Evolutionary conservation across 768 basidiomycete species (phyloP).

Genomic region (Clitopilus passeckerianus): DNA sequence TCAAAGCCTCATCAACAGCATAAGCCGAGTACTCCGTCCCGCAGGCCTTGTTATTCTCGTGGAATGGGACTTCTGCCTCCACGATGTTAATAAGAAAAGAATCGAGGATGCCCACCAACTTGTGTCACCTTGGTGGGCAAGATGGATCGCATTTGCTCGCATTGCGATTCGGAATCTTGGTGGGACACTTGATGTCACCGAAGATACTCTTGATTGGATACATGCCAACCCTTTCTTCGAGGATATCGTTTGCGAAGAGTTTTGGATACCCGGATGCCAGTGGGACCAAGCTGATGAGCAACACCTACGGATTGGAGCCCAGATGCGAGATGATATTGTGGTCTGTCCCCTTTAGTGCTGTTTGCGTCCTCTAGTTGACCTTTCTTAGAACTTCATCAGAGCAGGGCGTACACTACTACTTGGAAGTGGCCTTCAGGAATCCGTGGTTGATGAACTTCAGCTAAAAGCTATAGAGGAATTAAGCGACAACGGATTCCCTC

Average conservation of each 20-base stretch:
- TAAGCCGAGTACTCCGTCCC: conserved; percentile 61
- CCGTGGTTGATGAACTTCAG: conserved; percentile 51
- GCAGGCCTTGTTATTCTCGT: conserved; percentile 61
- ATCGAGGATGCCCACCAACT: conserved; percentile 38
- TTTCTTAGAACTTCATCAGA: conserved; percentile 53
- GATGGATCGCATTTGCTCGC: conserved; percentile 55
- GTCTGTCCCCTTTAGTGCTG: conserved; percentile 24
- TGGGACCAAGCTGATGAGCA: conserved; percentile 39
- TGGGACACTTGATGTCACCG: conserved; percentile 59
- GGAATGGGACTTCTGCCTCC: conserved; percentile 68
- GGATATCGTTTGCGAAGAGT: conserved; percentile 50
- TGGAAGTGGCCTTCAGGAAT: conserved; percentile 51
- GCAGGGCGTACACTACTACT: conserved; percentile 67
- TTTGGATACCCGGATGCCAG: conserved; percentile 60
- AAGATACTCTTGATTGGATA: conserved; percentile 52
- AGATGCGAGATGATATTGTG: conserved; percentile 55
- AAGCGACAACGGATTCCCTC: conserved; percentile 33
- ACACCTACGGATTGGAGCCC: conserved; percentile 30
- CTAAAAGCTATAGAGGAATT: conserved; percentile 47
- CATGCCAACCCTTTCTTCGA: conserved; percentile 51
- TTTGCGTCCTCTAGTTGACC: not conserved
- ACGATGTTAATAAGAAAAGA: conserved; percentile 43
- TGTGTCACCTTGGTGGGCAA: conserved; percentile 52
- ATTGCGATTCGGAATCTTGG: conserved; percentile 52
- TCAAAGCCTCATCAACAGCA: conserved; percentile 56